phyloP scores from a whole-genome alignment of 177 flowering plant species.

The Telopea speciosissima region DNA sequence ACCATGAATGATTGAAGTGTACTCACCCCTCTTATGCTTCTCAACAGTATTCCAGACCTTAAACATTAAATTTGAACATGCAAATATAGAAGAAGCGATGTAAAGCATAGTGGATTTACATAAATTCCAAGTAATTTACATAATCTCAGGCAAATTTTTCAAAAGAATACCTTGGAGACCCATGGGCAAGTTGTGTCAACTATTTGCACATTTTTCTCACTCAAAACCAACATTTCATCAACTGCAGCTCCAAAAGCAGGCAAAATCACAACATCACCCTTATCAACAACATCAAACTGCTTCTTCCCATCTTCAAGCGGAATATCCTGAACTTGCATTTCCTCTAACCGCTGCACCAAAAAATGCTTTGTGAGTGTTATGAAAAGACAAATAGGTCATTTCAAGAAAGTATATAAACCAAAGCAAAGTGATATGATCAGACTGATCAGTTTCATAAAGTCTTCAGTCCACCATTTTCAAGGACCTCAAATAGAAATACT shows the following conservation, averaged over 20 bases:
- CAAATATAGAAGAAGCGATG: not conserved
- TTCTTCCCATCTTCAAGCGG: slow-evolving; percentile 71
- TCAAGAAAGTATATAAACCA: not conserved
- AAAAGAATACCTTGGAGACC: slow-evolving; percentile 76
- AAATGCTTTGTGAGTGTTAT: not conserved
- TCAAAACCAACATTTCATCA: slow-evolving; percentile 74
- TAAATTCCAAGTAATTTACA: not conserved
- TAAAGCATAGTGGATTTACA: not conserved
- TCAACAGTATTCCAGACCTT: slow-evolving; percentile 95
- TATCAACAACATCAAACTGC: slow-evolving; percentile 72
- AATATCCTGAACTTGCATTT: slow-evolving; percentile 74
- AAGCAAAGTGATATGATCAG: not conserved
- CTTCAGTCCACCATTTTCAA: not conserved
- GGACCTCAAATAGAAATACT: not conserved
- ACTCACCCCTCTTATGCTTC: slow-evolving; percentile 93
- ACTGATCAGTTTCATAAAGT: not conserved
- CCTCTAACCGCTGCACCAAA: slow-evolving; percentile 58
- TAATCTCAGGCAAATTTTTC: not conserved
- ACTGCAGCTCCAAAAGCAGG: slow-evolving; percentile 99
- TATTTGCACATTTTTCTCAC: slow-evolving; percentile 77
- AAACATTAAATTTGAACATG: slow-evolving; percentile 3
- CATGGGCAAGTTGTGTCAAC: slow-evolving; percentile 99
- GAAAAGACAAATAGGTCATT: not conserved
- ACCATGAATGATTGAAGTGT: slow-evolving; percentile 93
- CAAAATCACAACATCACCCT: slow-evolving; percentile 87